Base-by-base conservation (phyloP, 768 basidiomycete species). In the Lepiota brunneoincarnata region DNA sequence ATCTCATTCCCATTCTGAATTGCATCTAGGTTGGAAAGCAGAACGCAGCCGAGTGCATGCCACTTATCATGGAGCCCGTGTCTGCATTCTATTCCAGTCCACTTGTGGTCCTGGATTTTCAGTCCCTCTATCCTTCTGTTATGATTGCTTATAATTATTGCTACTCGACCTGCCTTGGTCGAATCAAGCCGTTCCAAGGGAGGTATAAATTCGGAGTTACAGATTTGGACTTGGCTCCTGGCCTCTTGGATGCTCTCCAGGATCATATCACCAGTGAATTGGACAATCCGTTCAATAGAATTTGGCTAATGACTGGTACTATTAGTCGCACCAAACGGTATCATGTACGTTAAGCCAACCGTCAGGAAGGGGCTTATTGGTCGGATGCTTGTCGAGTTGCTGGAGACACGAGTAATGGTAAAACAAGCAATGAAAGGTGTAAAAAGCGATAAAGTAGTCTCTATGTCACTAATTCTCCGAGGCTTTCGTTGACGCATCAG, bases 61-160 rank as follows among this genome's bases (percentile, higher is more conserved):
- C 95, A 3, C 78, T 98, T 17, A 91, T 98, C 51, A 90, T 96
- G 84, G 97, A 99, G 63, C 97, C 96, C 0, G 73, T 84, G 37
- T 96, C 94, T 0, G 91, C 89, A 2, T 96, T 93, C 64, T 99
- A 98, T 69, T 89, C 84, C 38, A 89, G 89, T 60, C 97, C 97
- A 3, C 76, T 99, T 11, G 73, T 98, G 34, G 95, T 99, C 0
- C 76, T 99, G 51, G 97, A 99, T 67, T 99, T 98, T 67, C 93
- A 97, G 62, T 93, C 90, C 2, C 78, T 99, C 21, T 99, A 99
- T 67, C 97, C 97, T 0, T 97, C 94, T 0, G 76, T 98, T 56
- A 98, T 98, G 96, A 96, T 98, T 61, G 96, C 94, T 5, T 95
- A 99, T 72, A 98, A 98, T 67, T 93, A 93, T 67, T 93, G 91